A percentile compares a stretch with the other conserved stretches of the same genome.
Conservation (phyloP, 257 asterid species). For the Eustoma russellianum region DNA sequence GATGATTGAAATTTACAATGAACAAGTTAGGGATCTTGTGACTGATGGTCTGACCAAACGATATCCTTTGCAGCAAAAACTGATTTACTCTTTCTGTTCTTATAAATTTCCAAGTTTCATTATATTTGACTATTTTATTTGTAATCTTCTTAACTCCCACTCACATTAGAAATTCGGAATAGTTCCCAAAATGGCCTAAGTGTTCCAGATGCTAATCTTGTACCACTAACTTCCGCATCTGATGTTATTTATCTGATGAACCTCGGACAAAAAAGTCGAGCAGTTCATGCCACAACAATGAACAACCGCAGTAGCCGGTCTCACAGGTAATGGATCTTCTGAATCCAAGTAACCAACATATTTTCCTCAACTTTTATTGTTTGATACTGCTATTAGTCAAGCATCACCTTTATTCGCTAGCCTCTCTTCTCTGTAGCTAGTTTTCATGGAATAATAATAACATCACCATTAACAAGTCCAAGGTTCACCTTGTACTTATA, state of each 20-base stretch:
- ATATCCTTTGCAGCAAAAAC: conserved; percentile 45
- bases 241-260: conserved; percentile 68
- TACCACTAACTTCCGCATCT: conserved; percentile 54
- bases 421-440: neutral
- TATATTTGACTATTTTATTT: conserved; percentile 3
- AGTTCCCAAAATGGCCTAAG: conserved; percentile 49
- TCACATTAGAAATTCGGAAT: conserved; percentile 60
- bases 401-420: neutral
- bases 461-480: too few species aligned
- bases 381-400: neutral
- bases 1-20: conserved; percentile 92
- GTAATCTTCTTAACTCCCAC: conserved; percentile 37
- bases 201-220: conserved; percentile 59
- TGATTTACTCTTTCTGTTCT: conserved; percentile 3
- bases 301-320: conserved; percentile 77
- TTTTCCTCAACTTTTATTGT: neutral
- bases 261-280: conserved; percentile 72
- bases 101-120: neutral
- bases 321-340: conserved; percentile 47
- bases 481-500: too few species aligned
- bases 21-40: conserved; percentile 80
- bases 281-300: conserved; percentile 66
- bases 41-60: conserved; percentile 47
- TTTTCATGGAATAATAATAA: neutral
- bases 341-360: neutral